Evolutionary conservation across 1,139 yeast genomes (phyloP).

Genomic region (Arxiozyma slooffiae): DNA sequence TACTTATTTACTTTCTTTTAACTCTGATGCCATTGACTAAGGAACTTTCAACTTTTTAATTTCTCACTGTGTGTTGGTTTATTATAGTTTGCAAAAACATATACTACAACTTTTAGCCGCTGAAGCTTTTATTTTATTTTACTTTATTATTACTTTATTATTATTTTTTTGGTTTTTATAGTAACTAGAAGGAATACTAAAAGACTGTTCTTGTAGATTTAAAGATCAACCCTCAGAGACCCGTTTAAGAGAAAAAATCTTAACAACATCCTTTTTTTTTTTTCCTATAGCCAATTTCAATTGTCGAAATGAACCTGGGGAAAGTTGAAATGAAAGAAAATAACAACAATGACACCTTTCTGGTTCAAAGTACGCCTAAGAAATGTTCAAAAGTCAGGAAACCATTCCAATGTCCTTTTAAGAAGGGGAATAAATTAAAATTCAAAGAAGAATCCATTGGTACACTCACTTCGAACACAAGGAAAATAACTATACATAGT

Average conservation of each 20-base stretch:
- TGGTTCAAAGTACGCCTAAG: background rate
- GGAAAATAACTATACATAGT: background rate
- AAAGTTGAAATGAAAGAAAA: background rate
- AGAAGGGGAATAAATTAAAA: background rate
- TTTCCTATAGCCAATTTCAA: background rate
- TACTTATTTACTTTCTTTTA: too few relatives aligned
- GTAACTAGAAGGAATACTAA: background rate
- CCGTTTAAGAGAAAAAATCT: background rate
- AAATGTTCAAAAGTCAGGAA: background rate
- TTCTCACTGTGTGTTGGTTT: too few relatives aligned
- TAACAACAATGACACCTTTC: too few relatives aligned
- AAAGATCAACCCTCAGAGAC: background rate
- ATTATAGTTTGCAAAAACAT: too few relatives aligned
- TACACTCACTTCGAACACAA: too few relatives aligned
- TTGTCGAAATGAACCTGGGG: background rate
- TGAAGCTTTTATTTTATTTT: background rate
- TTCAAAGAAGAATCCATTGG: background rate
- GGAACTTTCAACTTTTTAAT: too few relatives aligned
- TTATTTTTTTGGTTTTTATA: too few relatives aligned
- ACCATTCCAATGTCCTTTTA: background rate
- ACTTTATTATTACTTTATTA: too few relatives aligned
- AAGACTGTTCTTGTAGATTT: background rate
- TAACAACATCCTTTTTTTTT: too few relatives aligned
- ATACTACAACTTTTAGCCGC: background rate
- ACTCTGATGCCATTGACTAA: too few relatives aligned